These are phyloP conservation scores for Mortierella sp. DNA, from an alignment of 371 early-diverging fungal genomes.

Conservation along the genomic window DNA sequence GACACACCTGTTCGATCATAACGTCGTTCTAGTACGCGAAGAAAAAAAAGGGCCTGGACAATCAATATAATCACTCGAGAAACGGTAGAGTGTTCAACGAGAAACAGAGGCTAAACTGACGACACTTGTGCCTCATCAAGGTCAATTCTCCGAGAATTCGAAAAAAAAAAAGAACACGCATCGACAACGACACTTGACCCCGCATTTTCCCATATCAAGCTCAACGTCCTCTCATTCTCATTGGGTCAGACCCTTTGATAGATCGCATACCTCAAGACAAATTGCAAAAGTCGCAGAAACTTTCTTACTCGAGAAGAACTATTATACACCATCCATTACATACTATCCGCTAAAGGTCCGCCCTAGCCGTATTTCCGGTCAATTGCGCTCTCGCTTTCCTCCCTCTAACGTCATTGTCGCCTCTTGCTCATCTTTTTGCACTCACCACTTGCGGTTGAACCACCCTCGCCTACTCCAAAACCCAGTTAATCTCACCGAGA, in stretches of 20 bases:
- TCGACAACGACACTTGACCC: background rate
- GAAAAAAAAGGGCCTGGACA: background rate
- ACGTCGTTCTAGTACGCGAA: background rate
- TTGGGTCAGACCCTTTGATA: background rate
- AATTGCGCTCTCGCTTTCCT: background rate
- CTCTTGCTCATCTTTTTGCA: background rate
- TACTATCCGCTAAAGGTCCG: background rate
- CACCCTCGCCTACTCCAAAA: background rate
- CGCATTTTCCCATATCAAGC: slow-evolving; percentile 2
- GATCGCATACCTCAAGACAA: background rate
- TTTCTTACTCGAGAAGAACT: background rate
- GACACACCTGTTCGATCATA: background rate
- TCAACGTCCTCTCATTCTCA: background rate
- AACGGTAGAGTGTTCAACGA: background rate
- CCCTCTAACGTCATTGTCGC: background rate
- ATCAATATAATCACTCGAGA: background rate
- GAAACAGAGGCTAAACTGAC: background rate
- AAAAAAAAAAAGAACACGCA: background rate
- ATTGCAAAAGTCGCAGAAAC: background rate
- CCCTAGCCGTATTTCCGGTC: background rate
- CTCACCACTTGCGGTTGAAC: background rate
- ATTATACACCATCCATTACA: background rate
- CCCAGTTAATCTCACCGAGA: background rate
- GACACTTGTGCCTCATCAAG: background rate
- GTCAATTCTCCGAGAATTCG: background rate